phyloP scores from a whole-genome alignment of 2,329 filamentous ascomycete species.

The Cordyceps cicadae region DNA sequence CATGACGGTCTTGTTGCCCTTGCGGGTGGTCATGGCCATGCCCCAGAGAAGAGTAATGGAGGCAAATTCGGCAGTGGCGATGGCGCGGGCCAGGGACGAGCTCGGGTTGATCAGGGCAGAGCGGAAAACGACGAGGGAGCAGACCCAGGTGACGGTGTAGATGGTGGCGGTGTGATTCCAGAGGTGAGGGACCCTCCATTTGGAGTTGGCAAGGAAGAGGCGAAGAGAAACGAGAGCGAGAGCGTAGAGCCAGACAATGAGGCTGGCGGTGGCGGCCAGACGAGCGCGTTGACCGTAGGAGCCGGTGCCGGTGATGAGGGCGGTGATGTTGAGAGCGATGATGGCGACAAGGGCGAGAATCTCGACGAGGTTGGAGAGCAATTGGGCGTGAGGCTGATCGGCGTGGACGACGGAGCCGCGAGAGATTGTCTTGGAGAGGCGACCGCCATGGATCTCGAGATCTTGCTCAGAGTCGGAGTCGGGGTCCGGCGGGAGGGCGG shows the following conservation, averaged over 20 bases:
- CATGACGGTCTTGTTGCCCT: slow-evolving; percentile 82
- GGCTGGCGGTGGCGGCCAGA: slow-evolving; percentile 54
- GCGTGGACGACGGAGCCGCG: slow-evolving; percentile 59
- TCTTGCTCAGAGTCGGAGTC: slow-evolving; percentile 36
- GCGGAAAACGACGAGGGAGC: slow-evolving; percentile 69
- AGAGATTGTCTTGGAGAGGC: slow-evolving; percentile 52
- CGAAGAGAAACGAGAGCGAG: slow-evolving; percentile 65
- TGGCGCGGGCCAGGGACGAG: slow-evolving; percentile 51
- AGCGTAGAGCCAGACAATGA: slow-evolving; percentile 75
- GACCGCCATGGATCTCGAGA: slow-evolving; percentile 49
- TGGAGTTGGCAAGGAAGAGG: slow-evolving; percentile 56
- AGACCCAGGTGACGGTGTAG: slow-evolving; percentile 76
- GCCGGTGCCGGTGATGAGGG: slow-evolving; percentile 41
- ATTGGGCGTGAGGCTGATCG: slow-evolving; percentile 67
- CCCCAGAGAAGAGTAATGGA: slow-evolving; percentile 65
- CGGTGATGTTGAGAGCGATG: slow-evolving; percentile 58
- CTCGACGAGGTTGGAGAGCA: slow-evolving; percentile 63
- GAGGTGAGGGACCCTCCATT: slow-evolving; percentile 60
- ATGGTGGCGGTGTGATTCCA: slow-evolving; percentile 91
- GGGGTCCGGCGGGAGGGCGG: slow-evolving; percentile 42
- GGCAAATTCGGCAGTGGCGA: slow-evolving; percentile 66
- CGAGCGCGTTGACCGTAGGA: slow-evolving; percentile 35
- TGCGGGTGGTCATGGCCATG: slow-evolving; percentile 73
- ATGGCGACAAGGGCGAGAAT: slow-evolving; percentile 65
- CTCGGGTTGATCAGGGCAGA: slow-evolving; percentile 73